Conservation (phyloP, 768 basidiomycete genomes). For the Phlebiopsis gigantea region DNA sequence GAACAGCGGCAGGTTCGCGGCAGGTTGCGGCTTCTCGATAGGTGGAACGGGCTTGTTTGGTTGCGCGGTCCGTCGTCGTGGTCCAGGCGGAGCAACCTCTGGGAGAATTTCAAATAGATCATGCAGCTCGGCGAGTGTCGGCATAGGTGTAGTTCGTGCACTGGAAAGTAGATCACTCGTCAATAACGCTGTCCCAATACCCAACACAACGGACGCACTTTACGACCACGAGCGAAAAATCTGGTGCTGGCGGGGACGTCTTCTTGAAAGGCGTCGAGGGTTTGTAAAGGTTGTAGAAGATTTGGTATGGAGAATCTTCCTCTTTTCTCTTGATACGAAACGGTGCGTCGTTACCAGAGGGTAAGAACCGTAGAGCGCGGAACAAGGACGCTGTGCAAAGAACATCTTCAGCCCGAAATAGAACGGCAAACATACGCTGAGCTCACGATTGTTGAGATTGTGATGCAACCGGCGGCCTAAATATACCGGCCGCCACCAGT, state of each 20-base stretch:
- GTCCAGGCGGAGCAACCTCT: conserved; percentile 53
- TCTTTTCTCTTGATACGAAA: conserved; percentile 29
- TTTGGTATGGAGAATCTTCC: conserved; percentile 55
- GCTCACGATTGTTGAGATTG: conserved; percentile 50
- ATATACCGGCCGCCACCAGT: conserved; percentile 67
- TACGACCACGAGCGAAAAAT: conserved; percentile 83
- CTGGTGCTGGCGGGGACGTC: conserved; percentile 69
- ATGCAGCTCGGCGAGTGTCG: conserved; percentile 72
- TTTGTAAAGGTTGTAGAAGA: conserved; percentile 91
- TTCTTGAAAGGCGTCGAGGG: conserved; percentile 83
- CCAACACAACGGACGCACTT: conserved; percentile 48
- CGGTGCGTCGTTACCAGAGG: conserved; percentile 54
- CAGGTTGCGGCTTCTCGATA: neutral
- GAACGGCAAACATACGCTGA: neutral
- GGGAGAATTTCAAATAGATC: conserved; percentile 69
- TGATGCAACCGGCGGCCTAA: conserved; percentile 43
- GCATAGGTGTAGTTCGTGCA: conserved; percentile 78
- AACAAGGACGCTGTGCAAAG: conserved; percentile 56
- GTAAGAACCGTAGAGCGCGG: conserved; percentile 64
- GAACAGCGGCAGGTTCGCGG: neutral
- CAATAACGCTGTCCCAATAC: neutral
- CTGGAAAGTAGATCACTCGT: conserved; percentile 33
- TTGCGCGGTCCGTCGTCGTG: conserved; percentile 34
- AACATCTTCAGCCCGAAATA: conserved; percentile 4
- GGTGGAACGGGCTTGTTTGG: conserved; percentile 16